These are phyloP conservation scores for Claviceps arundinis DNA, from an alignment of 2,329 filamentous ascomycete genomes.

Conservation along the genomic window DNA sequence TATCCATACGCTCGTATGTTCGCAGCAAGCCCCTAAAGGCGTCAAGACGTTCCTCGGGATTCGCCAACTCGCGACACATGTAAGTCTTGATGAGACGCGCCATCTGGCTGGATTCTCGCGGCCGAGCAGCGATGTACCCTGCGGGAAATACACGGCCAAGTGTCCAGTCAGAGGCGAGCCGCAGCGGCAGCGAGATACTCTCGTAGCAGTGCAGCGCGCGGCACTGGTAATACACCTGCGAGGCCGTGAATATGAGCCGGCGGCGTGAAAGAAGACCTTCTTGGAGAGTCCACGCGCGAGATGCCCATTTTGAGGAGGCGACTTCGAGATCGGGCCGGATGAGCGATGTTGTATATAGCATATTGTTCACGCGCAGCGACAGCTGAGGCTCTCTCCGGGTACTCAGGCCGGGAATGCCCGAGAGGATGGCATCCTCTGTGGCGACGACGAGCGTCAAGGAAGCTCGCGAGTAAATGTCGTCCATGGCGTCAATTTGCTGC, in stretches of 20 bases:
- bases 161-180: conserved; percentile 17
- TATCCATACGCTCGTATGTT: conserved; percentile 16
- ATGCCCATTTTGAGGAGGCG: conserved; percentile 21
- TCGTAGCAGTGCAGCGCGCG: conserved; percentile 24
- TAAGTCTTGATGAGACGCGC: conserved; percentile 18
- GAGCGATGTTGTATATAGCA: conserved; percentile 23
- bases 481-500: conserved; percentile 19
- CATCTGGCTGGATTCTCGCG: conserved; percentile 13
- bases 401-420: conserved; percentile 23
- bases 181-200: conserved; percentile 20
- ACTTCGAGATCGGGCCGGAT: conserved; percentile 22
- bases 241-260: conserved; percentile 23
- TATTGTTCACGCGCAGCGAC: conserved; percentile 19
- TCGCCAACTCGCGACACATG: conserved; percentile 16
- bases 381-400: conserved; percentile 21
- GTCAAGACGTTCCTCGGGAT: conserved; percentile 19
- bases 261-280: conserved; percentile 23
- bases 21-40: conserved; percentile 20
- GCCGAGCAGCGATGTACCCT: conserved; percentile 4
- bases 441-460: conserved; percentile 22
- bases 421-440: conserved; percentile 16
- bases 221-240: conserved; percentile 26
- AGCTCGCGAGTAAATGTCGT: conserved; percentile 21
- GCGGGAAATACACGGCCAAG: conserved; percentile 21
- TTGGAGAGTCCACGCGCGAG: conserved; percentile 23